Conservation (phyloP, 176 grass and related monocot genomes). For the Musa acuminata region DNA sequence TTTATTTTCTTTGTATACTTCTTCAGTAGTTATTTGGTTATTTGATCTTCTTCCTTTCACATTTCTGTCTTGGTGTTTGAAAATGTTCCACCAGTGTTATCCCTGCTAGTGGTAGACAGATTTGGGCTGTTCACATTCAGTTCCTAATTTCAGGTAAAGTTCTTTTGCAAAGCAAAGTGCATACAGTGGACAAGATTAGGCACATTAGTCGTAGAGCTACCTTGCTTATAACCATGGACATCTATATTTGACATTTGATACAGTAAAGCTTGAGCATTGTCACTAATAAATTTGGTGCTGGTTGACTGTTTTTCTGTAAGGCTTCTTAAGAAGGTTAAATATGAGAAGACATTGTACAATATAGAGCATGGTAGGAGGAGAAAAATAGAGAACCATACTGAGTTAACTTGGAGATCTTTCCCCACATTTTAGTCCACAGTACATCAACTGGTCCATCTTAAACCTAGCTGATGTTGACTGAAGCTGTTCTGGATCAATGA, state of each 20-base stretch:
- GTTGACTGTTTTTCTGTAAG: neutral
- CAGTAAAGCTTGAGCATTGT: neutral
- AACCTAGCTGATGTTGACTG: neutral
- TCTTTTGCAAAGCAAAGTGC: conserved; percentile 3
- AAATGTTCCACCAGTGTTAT: too few species aligned
- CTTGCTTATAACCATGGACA: neutral
- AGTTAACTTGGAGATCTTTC: neutral
- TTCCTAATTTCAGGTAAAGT: neutral
- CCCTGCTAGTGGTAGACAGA: neutral
- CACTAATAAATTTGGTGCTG: neutral
- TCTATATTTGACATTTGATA: neutral
- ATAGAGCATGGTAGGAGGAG: neutral
- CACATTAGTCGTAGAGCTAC: neutral
- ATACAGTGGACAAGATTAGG: neutral
- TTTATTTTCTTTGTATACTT: neutral
- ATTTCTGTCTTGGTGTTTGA: neutral
- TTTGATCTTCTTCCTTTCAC: neutral
- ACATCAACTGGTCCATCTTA: neutral
- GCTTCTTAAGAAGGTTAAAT: neutral
- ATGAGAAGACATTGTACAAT: neutral
- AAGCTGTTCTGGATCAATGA: neutral
- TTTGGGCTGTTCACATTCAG: neutral
- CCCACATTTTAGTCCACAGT: neutral
- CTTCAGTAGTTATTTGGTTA: neutral
- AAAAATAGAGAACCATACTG: neutral